Percentiles rank a stretch among this genome's conserved stretches.
Evolutionary conservation across 495 filamentous ascomycete species (phyloP).

Genomic region (Astrocystis sublimbata): DNA sequence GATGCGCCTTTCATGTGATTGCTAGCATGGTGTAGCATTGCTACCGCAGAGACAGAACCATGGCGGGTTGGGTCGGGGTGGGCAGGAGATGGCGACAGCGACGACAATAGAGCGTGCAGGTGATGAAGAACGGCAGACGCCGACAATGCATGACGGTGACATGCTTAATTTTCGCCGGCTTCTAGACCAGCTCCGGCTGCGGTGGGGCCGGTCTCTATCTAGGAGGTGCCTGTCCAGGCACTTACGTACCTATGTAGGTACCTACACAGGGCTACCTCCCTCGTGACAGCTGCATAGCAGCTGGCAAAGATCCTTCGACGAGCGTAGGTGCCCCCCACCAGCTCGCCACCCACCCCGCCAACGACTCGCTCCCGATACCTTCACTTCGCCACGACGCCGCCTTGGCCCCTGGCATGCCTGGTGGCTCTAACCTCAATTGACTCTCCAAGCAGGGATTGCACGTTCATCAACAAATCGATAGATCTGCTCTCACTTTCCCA

Average conservation of each 20-base stretch:
- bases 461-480: slow-evolving; percentile 13
- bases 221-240: too few relatives aligned
- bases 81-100: not conserved
- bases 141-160: not conserved
- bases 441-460: not conserved
- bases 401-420: too few relatives aligned
- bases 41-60: slow-evolving; percentile 27
- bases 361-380: too few relatives aligned
- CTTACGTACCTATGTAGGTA: too few relatives aligned
- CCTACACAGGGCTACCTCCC: too few relatives aligned
- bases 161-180: slow-evolving; percentile 1
- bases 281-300: not conserved
- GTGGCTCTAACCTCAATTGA: too few relatives aligned
- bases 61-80: slow-evolving; percentile 8
- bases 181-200: not conserved
- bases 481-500: slow-evolving; percentile 4
- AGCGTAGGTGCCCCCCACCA: too few relatives aligned
- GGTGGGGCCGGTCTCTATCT: not conserved
- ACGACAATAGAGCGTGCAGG: too few relatives aligned
- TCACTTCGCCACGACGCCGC: too few relatives aligned
- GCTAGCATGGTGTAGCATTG: slow-evolving; percentile 43
- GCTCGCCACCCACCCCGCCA: too few relatives aligned
- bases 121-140: not conserved
- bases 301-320: too few relatives aligned
- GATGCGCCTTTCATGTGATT: slow-evolving; percentile 39